Conservation (phyloP, 352 stramenopile genomes). For the Thalassiosira exigua region DNA sequence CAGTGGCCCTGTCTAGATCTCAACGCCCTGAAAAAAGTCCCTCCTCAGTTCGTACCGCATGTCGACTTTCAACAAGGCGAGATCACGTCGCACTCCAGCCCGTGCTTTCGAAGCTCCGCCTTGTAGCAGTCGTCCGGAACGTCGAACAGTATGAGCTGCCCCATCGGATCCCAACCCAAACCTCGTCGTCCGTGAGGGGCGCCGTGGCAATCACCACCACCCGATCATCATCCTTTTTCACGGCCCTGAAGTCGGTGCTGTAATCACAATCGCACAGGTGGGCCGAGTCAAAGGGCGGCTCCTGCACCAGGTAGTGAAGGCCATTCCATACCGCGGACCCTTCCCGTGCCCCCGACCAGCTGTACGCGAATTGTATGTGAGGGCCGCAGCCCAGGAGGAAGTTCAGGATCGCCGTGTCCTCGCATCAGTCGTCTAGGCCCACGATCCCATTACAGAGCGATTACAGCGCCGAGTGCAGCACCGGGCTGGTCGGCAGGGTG, state of each 20-base stretch:
- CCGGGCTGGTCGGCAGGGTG: conserved; percentile 68
- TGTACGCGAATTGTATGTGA: conserved; percentile 65
- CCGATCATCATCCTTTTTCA: conserved; percentile 56
- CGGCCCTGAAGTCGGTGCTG: conserved; percentile 41
- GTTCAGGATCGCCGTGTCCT: conserved; percentile 71
- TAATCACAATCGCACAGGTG: conserved; percentile 60
- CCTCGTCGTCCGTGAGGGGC: conserved; percentile 60
- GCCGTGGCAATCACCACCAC: conserved; percentile 69
- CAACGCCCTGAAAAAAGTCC: no score
- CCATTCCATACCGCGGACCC: conserved; percentile 69
- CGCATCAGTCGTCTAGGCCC: conserved; percentile 36
- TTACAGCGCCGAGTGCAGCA: conserved; percentile 59
- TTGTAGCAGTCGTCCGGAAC: conserved; percentile 37
- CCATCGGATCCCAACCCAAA: conserved; percentile 61
- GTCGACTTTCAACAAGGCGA: conserved; percentile 43
- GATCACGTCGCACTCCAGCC: not conserved
- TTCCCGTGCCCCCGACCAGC: conserved; percentile 59
- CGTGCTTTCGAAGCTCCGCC: conserved; percentile 29
- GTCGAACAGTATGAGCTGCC: conserved; percentile 72
- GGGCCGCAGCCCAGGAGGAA: conserved; percentile 69
- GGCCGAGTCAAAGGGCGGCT: conserved; percentile 39
- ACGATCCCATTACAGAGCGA: conserved; percentile 66
- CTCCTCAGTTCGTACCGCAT: no score
- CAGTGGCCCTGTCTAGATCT: no score
- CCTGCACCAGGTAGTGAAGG: conserved; percentile 64